Evolutionary conservation across 805 yeast species (phyloP), one percentile per base, ranked within the genome.

Genomic region (Starmerella sirachaensis): DNA sequence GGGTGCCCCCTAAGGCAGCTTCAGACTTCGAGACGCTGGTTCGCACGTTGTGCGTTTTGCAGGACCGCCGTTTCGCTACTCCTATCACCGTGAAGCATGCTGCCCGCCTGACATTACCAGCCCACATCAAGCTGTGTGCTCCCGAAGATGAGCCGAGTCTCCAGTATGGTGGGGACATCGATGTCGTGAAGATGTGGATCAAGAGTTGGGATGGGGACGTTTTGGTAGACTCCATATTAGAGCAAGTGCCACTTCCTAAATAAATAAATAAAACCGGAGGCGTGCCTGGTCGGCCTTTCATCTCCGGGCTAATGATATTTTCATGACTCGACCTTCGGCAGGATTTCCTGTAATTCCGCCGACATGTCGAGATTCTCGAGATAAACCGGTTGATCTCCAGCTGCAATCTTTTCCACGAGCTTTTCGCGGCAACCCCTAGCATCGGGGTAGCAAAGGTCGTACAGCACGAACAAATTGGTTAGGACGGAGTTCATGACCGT

Each of bases 51-150:
- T 64, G 76, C 19, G 64, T 63, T 4, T 40, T 70, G 6, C 56
- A 56, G n/a, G 63, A 64, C 29, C 48, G 60, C 9, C 42, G 45
- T 14, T 76, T 55, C 51, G 73, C 69, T 1, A 66, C 74, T 0
- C 82, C 83, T 0, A 52, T 66, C 1, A 58, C 72, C 36, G 73
- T 73, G 9, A 65, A 69, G 21, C 44, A 63, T 14, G 73, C 77
- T 0, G 69, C 70, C 0, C 57, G 63, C 18, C 66, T 67, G 39
- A 42, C 68, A 11, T 53, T 72, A 12, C 78, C 80, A 0, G 52
- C 70, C 26, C 63, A 66, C 31, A 55, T 76, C 6, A 54, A 53
- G 8, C 37, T 70, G 16, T 46, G 61, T 3, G 40, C 50, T 2
- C 58, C 72, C 0, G 57, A 57, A 13, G 62, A 68, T 18, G 82